Evolutionary conservation across 768 basidiomycete species (phyloP).

Genomic region (Pleurotus djamor): DNA sequence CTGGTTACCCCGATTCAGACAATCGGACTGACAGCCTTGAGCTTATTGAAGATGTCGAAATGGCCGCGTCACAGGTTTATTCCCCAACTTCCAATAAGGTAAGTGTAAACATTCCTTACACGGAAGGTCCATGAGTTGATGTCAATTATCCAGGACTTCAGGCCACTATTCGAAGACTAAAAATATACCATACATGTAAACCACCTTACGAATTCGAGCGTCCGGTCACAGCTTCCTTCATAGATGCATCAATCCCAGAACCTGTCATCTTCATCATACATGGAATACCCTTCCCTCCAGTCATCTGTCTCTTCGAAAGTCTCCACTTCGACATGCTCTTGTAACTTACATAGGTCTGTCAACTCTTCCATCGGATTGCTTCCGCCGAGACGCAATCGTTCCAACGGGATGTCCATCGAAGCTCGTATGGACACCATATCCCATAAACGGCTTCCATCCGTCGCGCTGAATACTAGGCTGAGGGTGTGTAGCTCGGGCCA

Average conservation of each 20-base stretch:
- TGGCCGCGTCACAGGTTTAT: conserved; percentile 39
- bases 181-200: not conserved
- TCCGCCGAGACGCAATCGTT: conserved; percentile 24
- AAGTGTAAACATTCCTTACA: not conserved
- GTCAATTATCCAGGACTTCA: conserved; percentile 32
- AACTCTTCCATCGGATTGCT: conserved; percentile 14
- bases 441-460: conserved; percentile 20
- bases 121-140: not conserved
- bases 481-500: conserved; percentile 34
- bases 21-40: conserved; percentile 28
- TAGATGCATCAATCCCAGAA: conserved; percentile 12
- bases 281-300: conserved; percentile 26
- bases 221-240: too few relatives aligned
- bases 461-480: conserved; percentile 24
- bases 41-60: conserved; percentile 30
- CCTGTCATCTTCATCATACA: conserved; percentile 30
- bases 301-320: conserved; percentile 18
- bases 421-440: conserved; percentile 22
- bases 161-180: conserved; percentile 52
- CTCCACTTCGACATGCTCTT: conserved; percentile 18
- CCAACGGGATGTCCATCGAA: conserved; percentile 22
- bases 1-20: conserved; percentile 17
- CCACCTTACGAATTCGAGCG: too few relatives aligned
- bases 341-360: conserved; percentile 10
- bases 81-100: conserved; percentile 11